Evolutionary conservation across 306 rosid genomes (phyloP).

Genomic region (Potentilla sterilis): DNA sequence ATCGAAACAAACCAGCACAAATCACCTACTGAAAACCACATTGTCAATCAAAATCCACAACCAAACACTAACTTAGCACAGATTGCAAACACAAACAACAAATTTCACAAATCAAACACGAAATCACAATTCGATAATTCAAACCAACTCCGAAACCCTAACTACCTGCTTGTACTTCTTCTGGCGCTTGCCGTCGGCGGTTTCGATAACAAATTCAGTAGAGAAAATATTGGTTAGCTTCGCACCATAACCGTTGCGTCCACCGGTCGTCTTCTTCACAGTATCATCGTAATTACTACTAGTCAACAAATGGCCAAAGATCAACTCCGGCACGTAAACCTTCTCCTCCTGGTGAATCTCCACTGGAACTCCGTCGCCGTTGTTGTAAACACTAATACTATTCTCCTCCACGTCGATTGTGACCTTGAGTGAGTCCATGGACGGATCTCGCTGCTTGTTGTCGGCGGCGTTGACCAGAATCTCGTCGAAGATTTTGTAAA

Average conservation of each 20-base stretch:
- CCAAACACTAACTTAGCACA: not conserved
- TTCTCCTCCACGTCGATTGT: constrained; percentile 55
- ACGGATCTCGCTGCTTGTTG: constrained; percentile 85
- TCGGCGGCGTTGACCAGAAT: constrained; percentile 94
- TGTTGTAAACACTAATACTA: constrained; percentile 56
- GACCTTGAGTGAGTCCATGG: constrained; percentile 71
- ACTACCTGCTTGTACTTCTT: constrained; percentile 91
- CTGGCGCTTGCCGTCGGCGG: constrained; percentile 80
- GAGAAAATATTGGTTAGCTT: constrained; percentile 94
- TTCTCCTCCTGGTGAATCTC: constrained; percentile 93
- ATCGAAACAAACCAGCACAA: not conserved
- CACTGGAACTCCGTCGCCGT: constrained; percentile 87
- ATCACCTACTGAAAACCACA: not conserved
- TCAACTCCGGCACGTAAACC: constrained; percentile 90
- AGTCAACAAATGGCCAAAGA: constrained; percentile 80
- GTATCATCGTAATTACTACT: constrained; percentile 88
- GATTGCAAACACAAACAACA: not conserved
- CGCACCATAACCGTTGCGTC: constrained; percentile 89
- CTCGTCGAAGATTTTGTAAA: constrained; percentile 94
- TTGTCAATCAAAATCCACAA: not conserved
- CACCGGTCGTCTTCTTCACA: constrained; percentile 88
- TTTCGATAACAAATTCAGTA: constrained; percentile 77
- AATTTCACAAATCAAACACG: not conserved
- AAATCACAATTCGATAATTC: not conserved
- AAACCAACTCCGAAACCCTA: not conserved